phyloP scores from a whole-genome alignment of 768 basidiomycete species.

The Suillus tomentosus region DNA sequence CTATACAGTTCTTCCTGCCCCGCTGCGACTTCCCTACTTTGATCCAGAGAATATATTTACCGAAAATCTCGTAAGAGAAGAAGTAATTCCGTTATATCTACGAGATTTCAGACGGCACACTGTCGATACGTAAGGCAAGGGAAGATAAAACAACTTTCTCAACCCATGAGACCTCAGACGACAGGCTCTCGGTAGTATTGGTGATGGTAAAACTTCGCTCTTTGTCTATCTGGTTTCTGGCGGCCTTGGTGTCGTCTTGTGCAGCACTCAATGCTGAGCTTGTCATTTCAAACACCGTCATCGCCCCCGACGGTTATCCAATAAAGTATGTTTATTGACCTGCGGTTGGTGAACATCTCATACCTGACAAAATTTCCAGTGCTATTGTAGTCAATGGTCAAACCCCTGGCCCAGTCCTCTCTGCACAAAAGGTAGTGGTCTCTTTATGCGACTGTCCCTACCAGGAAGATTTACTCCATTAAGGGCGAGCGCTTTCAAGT shows the following conservation, averaged over 20 bases:
- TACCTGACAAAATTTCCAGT: slow-evolving; percentile 5
- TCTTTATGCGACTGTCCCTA: not conserved
- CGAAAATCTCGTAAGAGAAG: too few species aligned
- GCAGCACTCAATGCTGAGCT: slow-evolving; percentile 23
- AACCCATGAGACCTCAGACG: not conserved
- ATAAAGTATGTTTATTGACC: not conserved
- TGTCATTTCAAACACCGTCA: slow-evolving; percentile 24
- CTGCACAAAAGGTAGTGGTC: slow-evolving; percentile 32
- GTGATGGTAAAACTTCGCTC: not conserved
- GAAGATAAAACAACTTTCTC: not conserved
- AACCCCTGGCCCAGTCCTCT: slow-evolving; percentile 41
- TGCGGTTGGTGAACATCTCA: not conserved
- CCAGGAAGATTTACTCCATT: not conserved
- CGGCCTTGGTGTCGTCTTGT: slow-evolving; percentile 16
- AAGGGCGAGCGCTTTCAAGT: slow-evolving; percentile 37
- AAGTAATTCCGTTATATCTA: too few species aligned
- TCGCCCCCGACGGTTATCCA: slow-evolving; percentile 36
- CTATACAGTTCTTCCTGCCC: too few species aligned
- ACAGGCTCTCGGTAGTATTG: not conserved
- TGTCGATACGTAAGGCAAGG: not conserved
- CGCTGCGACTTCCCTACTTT: too few species aligned
- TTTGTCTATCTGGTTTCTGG: not conserved
- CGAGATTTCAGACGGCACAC: too few species aligned
- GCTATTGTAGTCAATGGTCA: slow-evolving; percentile 42
- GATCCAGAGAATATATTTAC: too few species aligned